Evolutionary conservation across 768 basidiomycete species (phyloP), one percentile per base, ranked within the genome.

Genomic region (Lyophyllum decastes): DNA sequence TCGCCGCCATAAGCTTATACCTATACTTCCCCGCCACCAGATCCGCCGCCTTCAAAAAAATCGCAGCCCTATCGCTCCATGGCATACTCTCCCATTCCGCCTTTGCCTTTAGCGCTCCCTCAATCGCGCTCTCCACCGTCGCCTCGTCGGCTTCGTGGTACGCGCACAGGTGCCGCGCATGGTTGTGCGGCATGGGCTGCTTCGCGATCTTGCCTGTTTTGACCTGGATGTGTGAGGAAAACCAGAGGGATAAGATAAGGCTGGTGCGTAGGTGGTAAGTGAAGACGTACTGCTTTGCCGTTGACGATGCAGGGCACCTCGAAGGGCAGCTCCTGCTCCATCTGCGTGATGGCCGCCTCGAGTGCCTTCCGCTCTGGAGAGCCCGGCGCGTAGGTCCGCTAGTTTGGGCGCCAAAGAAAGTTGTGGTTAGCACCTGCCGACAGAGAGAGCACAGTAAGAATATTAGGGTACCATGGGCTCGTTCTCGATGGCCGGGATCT

Each of bases 41-140:
- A 72, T 99, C 97, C 22, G 97, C 97, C 4, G 97, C 97, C 73
- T 96, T 97, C 63, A 99, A 81, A 79, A 98, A 99, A 73, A 99
- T 96, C 38, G 97, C 94, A 2, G 97, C 97, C 34, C 95, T 86
- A 72, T 99, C 97, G 69, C 83, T 89, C 96, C 95, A 99, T 0
- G 96, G 95, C 81, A 98, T 77, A 48, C 82, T 80, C 77, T 98
- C 97, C 97, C 97, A 99, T 50, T 83, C 85, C 16, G 76, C 76
- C 73, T 95, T 96, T 17, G 94, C 95, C 10, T 84, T 83, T 35
- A 98, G 83, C 12, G 95, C 92, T 33, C 90, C 90, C 22, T 90
- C 85, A 62, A 99, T 96, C 19, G 97, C 97, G 53, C 77, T 75
- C 7, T 82, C 71, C 44, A 98, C 85, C 2, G 86, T 86, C 22